Percentiles rank a stretch among this genome's conserved stretches.
phyloP scores from a whole-genome alignment of 495 filamentous ascomycete species.

The Penicillium bialowiezense region DNA sequence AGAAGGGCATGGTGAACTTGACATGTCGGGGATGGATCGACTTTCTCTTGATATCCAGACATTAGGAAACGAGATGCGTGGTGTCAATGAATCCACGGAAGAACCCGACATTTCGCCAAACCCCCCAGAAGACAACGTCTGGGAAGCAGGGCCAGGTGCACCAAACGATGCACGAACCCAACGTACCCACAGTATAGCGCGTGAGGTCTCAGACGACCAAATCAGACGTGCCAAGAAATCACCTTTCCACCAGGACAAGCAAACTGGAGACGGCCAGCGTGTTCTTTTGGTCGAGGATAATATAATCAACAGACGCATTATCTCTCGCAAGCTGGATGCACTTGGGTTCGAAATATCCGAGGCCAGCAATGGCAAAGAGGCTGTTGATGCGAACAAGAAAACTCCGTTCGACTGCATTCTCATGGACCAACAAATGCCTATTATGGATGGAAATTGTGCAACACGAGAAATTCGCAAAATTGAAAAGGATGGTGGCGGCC shows the following conservation, averaged over 20 bases:
- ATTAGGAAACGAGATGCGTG: constrained; percentile 14
- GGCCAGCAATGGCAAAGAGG: constrained; percentile 73
- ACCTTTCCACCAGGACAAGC: not conserved
- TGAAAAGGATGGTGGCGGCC: constrained; percentile 44
- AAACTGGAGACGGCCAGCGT: constrained; percentile 7
- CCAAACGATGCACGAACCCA: constrained; percentile 1
- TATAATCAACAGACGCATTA: constrained; percentile 69
- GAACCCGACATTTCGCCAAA: constrained; percentile 4
- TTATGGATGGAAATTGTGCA: constrained; percentile 75
- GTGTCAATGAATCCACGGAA: constrained; percentile 6
- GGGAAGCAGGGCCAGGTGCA: not conserved
- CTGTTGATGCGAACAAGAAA: constrained; percentile 49
- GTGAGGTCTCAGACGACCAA: not conserved
- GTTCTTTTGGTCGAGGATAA: constrained; percentile 86
- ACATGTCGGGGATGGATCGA: constrained; percentile 14
- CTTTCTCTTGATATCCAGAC: constrained; percentile 21
- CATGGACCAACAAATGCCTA: constrained; percentile 84
- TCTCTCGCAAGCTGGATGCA: constrained; percentile 60
- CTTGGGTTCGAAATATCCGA: constrained; percentile 62
- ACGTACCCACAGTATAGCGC: constrained; percentile 4
- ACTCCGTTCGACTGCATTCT: constrained; percentile 54
- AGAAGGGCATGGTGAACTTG: constrained; percentile 19
- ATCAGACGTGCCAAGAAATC: not conserved
- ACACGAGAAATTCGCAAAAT: constrained; percentile 63
- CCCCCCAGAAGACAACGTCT: constrained; percentile 2